Base-by-base conservation (phyloP, 805 yeast genomes). In the Lipomyces yamanashiensis region DNA sequence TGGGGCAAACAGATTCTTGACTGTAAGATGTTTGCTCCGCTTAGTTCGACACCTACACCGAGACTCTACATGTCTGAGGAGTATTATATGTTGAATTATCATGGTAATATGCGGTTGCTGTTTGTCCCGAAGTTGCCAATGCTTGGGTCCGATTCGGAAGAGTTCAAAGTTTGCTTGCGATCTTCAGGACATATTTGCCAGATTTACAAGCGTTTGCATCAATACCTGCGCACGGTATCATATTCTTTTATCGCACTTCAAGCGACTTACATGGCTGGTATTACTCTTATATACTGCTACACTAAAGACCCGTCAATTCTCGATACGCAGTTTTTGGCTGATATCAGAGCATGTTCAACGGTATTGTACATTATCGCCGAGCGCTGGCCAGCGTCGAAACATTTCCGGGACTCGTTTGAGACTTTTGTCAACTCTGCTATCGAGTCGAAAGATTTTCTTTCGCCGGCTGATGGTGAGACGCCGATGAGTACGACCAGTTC, bases 321-420 rank as follows among this genome's bases (percentile, higher is more conserved):
- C 23, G 67, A 63, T 41, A 53, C 67, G 21, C 68, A 66, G 40
- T 64, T 63, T 37, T 40, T 62, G 43, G 57, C 64, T 6, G 67
- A 65, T 40, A 62, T 65, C 34, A 28, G 64, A n/a, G 68, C 68
- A 2, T 65, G 68, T 44, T 63, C 67, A 15, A 54, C 66, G 6
- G 68, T 65, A 3, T 58, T 65, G 3, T 56, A 58, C 23, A 58
- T 63, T 19, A 65, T 65, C 36, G 67, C 67, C 21, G 67, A 65
- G 50, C 68, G 68, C 6, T 65, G 68, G 68, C 64, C 67, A 4
- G 61, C 67, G 4, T 59, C 68, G 28, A 65, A 65, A 43, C 66
- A 63, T 54, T 65, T 65, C 43, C 43, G 64, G 34, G 68, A 65
- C 37, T 59, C 67, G 19, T 65, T 65, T 44, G 67, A 65, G 41